These are phyloP conservation scores for Cercospora sp. DNA, from an alignment of 2,329 filamentous ascomycete species.

Conservation along the genomic window DNA sequence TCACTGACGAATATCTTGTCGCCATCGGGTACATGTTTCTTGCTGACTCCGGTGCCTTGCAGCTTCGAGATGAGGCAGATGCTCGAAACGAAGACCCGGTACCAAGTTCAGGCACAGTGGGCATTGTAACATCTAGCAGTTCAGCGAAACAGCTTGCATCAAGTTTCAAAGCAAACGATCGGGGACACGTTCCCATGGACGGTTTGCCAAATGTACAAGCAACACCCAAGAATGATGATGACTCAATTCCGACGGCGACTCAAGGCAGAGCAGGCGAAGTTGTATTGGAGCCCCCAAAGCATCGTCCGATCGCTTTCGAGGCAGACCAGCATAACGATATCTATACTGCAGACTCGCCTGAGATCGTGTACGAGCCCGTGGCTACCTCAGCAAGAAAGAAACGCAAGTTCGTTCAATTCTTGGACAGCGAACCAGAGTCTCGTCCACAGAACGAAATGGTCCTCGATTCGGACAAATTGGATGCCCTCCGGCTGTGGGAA, in stretches of 20 bases:
- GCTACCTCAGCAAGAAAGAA: background rate
- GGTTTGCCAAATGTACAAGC: background rate
- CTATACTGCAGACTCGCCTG: background rate
- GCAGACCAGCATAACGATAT: background rate
- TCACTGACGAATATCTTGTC: background rate
- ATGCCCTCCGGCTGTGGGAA: background rate
- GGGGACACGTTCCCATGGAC: background rate
- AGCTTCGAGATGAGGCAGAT: background rate
- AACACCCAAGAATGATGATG: background rate
- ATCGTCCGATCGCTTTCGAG: background rate
- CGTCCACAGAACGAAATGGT: background rate
- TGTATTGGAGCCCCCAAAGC: background rate
- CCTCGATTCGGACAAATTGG: background rate
- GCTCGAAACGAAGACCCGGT: background rate
- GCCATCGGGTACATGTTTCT: background rate
- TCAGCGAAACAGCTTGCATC: background rate
- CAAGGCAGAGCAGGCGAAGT: background rate
- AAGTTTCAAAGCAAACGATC: background rate
- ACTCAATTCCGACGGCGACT: background rate
- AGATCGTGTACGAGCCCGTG: background rate
- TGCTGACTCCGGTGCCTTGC: background rate
- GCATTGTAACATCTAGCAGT: background rate
- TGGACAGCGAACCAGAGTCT: background rate
- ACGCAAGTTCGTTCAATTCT: background rate
- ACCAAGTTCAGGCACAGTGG: too few species aligned